Conservation (phyloP, 192 early-diverging fungal species). For the Coemansia pectinata region DNA sequence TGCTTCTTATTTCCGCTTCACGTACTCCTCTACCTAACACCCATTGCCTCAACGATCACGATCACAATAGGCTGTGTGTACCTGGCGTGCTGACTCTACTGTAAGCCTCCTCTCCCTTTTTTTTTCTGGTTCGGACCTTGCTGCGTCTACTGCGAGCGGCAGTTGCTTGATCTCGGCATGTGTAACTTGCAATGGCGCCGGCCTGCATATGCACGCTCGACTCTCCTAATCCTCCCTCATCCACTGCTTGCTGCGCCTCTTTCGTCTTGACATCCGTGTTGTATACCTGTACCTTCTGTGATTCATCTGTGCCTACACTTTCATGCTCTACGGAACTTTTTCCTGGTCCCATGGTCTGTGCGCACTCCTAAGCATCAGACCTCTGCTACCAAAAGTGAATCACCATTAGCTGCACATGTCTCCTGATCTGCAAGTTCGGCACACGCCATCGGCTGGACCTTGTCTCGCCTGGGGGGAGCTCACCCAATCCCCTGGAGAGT, state of each 20-base stretch:
- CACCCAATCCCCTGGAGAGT: neutral
- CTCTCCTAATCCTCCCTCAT: neutral
- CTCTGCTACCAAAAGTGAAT: neutral
- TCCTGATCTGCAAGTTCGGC: neutral
- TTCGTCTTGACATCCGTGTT: neutral
- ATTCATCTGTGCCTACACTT: neutral
- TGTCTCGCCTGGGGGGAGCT: neutral
- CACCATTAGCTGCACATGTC: neutral
- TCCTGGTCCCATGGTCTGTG: neutral
- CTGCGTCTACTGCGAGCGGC: neutral
- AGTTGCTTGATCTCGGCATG: conserved; percentile 3
- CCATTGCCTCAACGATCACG: neutral
- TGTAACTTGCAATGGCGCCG: neutral
- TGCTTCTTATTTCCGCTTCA: neutral
- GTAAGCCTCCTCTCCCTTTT: conserved; percentile 1
- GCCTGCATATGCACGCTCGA: conserved; percentile 9
- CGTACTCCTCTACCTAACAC: neutral
- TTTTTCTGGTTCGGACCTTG: conserved; percentile 5
- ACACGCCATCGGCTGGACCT: neutral
- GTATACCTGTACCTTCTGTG: neutral
- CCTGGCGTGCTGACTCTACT: neutral
- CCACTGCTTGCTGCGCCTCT: neutral
- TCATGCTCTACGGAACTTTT: neutral
- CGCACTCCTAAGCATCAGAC: neutral
- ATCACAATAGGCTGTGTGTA: neutral